phyloP scores from a whole-genome alignment of 768 basidiomycete genomes.

The Mycena capillaripes region DNA sequence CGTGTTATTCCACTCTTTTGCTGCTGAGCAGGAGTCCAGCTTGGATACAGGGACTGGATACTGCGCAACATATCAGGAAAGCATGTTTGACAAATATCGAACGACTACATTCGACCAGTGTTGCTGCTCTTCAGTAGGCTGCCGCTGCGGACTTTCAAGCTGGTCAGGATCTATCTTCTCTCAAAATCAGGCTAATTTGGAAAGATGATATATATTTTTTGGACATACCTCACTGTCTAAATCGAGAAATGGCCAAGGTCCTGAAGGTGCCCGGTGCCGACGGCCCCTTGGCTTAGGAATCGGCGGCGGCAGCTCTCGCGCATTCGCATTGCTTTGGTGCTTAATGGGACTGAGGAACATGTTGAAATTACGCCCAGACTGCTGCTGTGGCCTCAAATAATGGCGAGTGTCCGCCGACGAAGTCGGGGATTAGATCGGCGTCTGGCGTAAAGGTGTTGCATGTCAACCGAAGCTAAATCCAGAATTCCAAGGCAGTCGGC shows the following conservation, averaged over 20 bases:
- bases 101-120: constrained; percentile 29
- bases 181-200: too few species aligned
- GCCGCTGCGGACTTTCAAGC: constrained; percentile 26
- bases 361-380: too few species aligned
- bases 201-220: too few species aligned
- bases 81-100: neutral
- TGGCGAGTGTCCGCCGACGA: too few species aligned
- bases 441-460: too few species aligned
- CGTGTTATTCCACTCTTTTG: constrained; percentile 52
- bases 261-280: constrained; percentile 54
- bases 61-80: constrained; percentile 41
- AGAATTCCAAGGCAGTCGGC: too few species aligned
- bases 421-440: too few species aligned
- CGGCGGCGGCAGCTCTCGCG: constrained; percentile 35
- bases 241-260: constrained; percentile 60
- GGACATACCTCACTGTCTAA: constrained; percentile 51
- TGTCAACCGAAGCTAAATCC: too few species aligned
- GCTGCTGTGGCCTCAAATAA: too few species aligned
- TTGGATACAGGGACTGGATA: constrained; percentile 70
- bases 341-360: constrained; percentile 28
- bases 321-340: constrained; percentile 20
- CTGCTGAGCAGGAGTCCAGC: constrained; percentile 66
- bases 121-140: neutral
- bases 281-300: constrained; percentile 41
- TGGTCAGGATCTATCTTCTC: constrained; percentile 39